Percentiles rank a stretch among this genome's conserved stretches.
Evolutionary conservation across 225 moss, liverwort and hornwort species (phyloP).

Genomic region (Pseudisothecium myosuroides): DNA sequence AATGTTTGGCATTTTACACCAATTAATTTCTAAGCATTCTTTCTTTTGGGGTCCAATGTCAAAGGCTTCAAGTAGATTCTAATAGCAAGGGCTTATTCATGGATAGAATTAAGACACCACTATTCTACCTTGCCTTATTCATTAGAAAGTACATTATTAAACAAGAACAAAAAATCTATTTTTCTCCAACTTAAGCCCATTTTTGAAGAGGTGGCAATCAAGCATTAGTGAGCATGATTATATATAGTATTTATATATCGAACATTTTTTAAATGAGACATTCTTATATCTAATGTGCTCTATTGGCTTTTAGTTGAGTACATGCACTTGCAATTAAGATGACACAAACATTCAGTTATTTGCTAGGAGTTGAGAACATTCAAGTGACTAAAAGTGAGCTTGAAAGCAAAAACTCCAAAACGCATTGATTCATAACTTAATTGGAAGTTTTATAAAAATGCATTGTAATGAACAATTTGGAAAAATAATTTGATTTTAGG

Average conservation of each 20-base stretch:
- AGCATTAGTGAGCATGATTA: neutral
- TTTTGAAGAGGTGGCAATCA: too few species aligned
- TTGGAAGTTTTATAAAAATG: neutral
- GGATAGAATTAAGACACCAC: too few species aligned
- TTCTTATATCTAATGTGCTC: neutral
- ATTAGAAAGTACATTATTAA: too few species aligned
- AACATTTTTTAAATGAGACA: neutral
- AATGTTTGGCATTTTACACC: too few species aligned
- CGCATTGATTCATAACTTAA: neutral
- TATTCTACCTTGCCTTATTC: too few species aligned
- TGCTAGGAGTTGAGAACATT: neutral
- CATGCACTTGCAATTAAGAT: neutral
- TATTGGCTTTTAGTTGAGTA: neutral
- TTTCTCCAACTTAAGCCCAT: too few species aligned
- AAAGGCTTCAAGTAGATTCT: too few species aligned
- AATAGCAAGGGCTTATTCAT: too few species aligned
- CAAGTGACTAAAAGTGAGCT: neutral
- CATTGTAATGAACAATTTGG: neutral
- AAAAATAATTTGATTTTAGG: neutral
- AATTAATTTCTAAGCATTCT: too few species aligned
- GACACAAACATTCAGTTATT: neutral
- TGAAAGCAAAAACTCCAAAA: neutral
- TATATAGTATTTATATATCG: neutral
- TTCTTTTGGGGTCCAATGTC: too few species aligned
- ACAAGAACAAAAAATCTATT: too few species aligned